Evolutionary conservation across 768 basidiomycete genomes (phyloP).

Genomic region (Boletus fagicola): DNA sequence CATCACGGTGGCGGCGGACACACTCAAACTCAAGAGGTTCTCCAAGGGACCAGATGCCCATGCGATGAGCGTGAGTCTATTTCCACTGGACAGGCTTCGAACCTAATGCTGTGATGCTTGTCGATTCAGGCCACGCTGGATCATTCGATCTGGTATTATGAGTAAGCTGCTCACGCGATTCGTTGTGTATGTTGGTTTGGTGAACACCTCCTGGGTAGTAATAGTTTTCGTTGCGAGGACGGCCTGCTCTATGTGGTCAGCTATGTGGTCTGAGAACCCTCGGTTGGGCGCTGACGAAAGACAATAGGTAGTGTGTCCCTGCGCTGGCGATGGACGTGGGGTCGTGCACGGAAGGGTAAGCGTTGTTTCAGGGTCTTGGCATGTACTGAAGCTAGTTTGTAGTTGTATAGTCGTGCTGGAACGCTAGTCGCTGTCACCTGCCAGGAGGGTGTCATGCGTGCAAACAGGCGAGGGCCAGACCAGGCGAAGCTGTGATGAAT

Average conservation of each 20-base stretch:
- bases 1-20: slow-evolving; percentile 51
- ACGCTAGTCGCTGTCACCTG: slow-evolving; percentile 70
- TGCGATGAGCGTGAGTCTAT: slow-evolving; percentile 58
- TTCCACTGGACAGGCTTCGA: background rate
- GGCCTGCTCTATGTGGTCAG: slow-evolving; percentile 78
- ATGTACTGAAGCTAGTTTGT: slow-evolving; percentile 10
- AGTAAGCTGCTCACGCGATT: slow-evolving; percentile 40
- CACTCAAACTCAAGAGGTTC: slow-evolving; percentile 51
- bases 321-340: slow-evolving; percentile 62
- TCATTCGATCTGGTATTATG: slow-evolving; percentile 79
- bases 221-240: slow-evolving; percentile 74
- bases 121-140: slow-evolving; percentile 55
- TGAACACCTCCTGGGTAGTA: slow-evolving; percentile 38
- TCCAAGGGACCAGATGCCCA: slow-evolving; percentile 49
- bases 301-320: slow-evolving; percentile 59
- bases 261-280: background rate
- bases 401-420: slow-evolving; percentile 72
- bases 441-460: slow-evolving; percentile 78
- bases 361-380: slow-evolving; percentile 7
- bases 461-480: slow-evolving; percentile 47
- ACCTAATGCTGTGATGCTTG: slow-evolving; percentile 7
- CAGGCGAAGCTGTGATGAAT: slow-evolving; percentile 21
- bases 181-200: background rate
- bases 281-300: background rate
- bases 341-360: slow-evolving; percentile 70